phyloP scores from a whole-genome alignment of 1,284 basidiomycete genomes.

The Cryptococcus sp. region DNA sequence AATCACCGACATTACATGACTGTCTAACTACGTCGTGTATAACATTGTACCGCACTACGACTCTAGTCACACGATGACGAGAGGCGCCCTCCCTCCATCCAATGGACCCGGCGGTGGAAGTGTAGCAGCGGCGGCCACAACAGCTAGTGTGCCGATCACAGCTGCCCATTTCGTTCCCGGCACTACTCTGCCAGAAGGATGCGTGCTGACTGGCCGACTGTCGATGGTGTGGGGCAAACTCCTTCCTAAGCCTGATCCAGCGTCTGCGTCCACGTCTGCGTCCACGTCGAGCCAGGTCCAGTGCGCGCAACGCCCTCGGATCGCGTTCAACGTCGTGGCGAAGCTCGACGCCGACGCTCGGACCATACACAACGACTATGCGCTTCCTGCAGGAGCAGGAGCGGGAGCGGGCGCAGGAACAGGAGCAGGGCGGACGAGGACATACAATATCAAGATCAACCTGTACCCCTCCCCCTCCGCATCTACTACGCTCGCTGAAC shows the following conservation, averaged over 20 bases:
- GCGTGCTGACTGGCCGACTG: conserved; percentile 8
- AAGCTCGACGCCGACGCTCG: conserved; percentile 7
- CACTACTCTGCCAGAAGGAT: conserved; percentile 2
- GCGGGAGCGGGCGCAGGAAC: not conserved
- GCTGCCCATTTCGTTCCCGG: conserved; percentile 4
- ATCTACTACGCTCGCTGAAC: conserved; percentile 1
- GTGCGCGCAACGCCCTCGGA: not conserved
- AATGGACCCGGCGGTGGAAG: no score
- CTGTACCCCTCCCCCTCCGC: not conserved
- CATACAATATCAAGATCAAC: not conserved
- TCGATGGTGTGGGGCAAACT: conserved; percentile 8
- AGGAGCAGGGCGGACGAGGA: not conserved
- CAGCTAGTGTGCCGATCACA: conserved; percentile 1
- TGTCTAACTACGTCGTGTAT: no score
- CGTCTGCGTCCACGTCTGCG: not conserved
- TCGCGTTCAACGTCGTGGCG: conserved; percentile 7
- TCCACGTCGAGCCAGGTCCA: not conserved
- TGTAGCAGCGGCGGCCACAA: no score
- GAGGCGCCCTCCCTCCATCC: no score
- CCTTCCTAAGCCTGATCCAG: not conserved
- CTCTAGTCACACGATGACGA: no score
- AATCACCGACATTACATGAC: no score
- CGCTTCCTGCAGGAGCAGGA: not conserved
- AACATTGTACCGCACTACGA: no score
- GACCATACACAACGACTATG: not conserved